Percentiles rank a stretch among this genome's conserved stretches.
Conservation (phyloP, 495 filamentous ascomycete species). For the Podospora australis region DNA sequence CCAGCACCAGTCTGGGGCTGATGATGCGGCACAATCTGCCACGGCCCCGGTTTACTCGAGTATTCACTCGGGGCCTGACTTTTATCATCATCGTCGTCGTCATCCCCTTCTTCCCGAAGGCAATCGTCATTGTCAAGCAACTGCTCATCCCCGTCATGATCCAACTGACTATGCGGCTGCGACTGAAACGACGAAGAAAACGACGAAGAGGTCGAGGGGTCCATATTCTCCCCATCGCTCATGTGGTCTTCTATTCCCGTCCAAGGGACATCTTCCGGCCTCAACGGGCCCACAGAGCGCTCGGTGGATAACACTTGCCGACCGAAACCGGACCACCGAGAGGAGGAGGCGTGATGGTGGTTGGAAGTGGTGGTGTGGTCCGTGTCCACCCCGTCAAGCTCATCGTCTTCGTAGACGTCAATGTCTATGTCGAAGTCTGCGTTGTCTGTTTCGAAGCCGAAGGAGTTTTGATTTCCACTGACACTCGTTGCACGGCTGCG, state of each 20-base stretch:
- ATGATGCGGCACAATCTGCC: slow-evolving; percentile 5
- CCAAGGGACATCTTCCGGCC: slow-evolving; percentile 40
- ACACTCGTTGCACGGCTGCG: background rate
- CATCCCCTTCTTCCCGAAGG: slow-evolving; percentile 1
- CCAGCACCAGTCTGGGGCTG: background rate
- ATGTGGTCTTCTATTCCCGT: slow-evolving; percentile 38
- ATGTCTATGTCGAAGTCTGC: slow-evolving; percentile 19
- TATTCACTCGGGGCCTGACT: slow-evolving; percentile 30
- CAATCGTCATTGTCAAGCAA: background rate
- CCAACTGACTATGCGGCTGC: background rate
- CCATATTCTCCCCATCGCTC: slow-evolving; percentile 36
- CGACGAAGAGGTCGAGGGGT: slow-evolving; percentile 18
- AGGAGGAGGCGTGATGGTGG: background rate
- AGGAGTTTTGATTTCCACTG: background rate
- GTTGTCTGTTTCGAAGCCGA: slow-evolving; percentile 2
- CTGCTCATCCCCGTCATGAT: background rate
- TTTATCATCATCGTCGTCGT: slow-evolving; percentile 5
- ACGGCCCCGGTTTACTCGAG: slow-evolving; percentile 17
- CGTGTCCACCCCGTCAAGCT: slow-evolving; percentile 27
- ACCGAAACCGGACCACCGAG: background rate
- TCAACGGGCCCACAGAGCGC: too few species aligned
- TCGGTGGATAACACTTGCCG: background rate
- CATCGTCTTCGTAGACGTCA: slow-evolving; percentile 28
- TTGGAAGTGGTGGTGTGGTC: slow-evolving; percentile 6
- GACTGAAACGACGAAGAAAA: slow-evolving; percentile 3